Evolutionary conservation across 2,329 filamentous ascomycete species (phyloP), one percentile per base, ranked within the genome.

Genomic region (Xylariales sp.): DNA sequence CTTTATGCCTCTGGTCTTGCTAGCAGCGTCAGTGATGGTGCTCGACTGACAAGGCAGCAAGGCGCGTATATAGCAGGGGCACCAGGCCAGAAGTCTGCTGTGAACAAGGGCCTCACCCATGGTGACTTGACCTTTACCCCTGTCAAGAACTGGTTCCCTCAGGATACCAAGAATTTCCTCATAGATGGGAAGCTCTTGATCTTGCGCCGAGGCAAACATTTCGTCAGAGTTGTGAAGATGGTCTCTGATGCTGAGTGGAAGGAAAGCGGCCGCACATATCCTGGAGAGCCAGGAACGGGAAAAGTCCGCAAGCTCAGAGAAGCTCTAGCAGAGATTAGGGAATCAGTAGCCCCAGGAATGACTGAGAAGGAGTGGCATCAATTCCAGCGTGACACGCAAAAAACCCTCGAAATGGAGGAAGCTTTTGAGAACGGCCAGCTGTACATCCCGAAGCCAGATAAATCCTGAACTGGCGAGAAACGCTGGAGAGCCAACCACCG

Each of bases 201-300:
- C 48, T 62, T 83, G 37, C 75, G 80, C 46, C 77, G 72, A 52
- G 78, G 78, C 47, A 82, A 81, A 62, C 72, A 80, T 59, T 78
- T 81, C 44, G 58, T 83, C 31, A 73, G 77, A 31, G 69, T 82
- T 46, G 66, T 83, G 36, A 66, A 81, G 57, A 65, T 83, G 44
- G 63, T 83, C 20, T 63, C 60, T 43, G 75, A 83, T 51, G 63
- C 74, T 32, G 70, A 70, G 42, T 81, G 73, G 67, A 50, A 58
- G 29, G 51, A 47, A 5, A 69, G 64, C 40, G 76, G 76, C 19
- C 40, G 62, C 44, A 60, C 59, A 14, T 81, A 81, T 54, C 68
- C 72, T 1, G 77, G 77, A 30, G 62, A 78, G 59, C 65, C 70
- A 1, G 63, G 51, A 48, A 74, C 66, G 6, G 76, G 76, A 34